Base-by-base conservation (phyloP, 176 grass and related monocot species). In the Tillandsia fasciculata region DNA sequence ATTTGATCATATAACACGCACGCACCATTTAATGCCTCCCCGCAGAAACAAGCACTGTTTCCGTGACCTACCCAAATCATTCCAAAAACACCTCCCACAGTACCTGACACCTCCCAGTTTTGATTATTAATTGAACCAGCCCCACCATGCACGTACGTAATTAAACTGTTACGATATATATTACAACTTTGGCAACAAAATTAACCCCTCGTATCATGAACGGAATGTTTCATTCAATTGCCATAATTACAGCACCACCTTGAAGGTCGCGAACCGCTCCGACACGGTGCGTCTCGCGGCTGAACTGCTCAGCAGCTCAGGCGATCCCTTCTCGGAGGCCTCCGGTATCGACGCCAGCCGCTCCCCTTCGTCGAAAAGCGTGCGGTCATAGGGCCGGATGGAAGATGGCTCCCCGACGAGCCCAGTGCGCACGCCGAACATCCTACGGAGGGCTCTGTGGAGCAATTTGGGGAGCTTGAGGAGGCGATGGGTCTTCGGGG, bases 301-400 rank as follows among this genome's bases (percentile, higher is more conserved):
- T 18, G 78, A 66, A 11, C 17, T 64, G 61, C 73, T 20, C 33
- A 42, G 4, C 33, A 42, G 33, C 48, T 80, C 70, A 9, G 78
- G 78, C n/a, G 78, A 80, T 0, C 71, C 71, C 70, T 69, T 52
- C 71, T 80, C 71, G 12, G 78, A 80, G 14, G 50, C 78, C 51
- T 74, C 78, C 11, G 78, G 63, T 68, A 80, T 80, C 3, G 78
- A 80, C 15, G 71, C 51, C 1, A 64, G 9, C 33, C 33, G 4
- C 33, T 0, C 33, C 5, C 33, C 33, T 42, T 42, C 5, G 33
- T 42, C 33, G 33, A 42, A 42, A 42, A 42, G 4, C 5, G 33
- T 51, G 47, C 33, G 29, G 64, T 74, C 64, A 23, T 80, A 61
- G 12, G 66, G 49, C 68, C 70, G 15, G 7, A 22, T 67, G 13